Evolutionary conservation across 139 green algal genomes (phyloP).

Genomic region (Chlamydomonas sphaeroides): DNA sequence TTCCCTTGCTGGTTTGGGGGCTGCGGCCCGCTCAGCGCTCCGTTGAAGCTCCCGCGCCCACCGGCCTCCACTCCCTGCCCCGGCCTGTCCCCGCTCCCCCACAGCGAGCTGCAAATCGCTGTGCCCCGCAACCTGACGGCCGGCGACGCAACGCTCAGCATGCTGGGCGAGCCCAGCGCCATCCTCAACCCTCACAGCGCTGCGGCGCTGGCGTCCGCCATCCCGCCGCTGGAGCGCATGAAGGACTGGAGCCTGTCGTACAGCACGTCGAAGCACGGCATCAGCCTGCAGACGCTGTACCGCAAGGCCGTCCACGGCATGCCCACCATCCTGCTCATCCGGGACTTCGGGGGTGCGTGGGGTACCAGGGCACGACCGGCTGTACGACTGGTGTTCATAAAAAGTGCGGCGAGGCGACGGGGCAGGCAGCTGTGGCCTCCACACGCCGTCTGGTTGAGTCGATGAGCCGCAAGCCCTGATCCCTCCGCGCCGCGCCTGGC

Average conservation of each 20-base stretch:
- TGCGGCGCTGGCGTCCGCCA: slow-evolving; percentile 29
- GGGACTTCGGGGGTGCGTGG: slow-evolving; percentile 50
- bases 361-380: no score
- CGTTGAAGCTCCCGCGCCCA: no score
- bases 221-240: slow-evolving; percentile 47
- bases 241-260: slow-evolving; percentile 47
- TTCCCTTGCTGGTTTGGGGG: no score
- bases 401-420: no score
- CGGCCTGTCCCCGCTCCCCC: not conserved
- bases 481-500: no score
- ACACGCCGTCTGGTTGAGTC: no score
- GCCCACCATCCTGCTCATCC: slow-evolving; percentile 56
- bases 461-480: no score
- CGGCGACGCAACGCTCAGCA: slow-evolving; percentile 1
- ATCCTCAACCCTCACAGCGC: slow-evolving; percentile 5
- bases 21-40: no score
- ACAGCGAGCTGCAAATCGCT: slow-evolving; percentile 21
- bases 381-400: no score
- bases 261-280: slow-evolving; percentile 60
- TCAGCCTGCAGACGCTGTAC: slow-evolving; percentile 80
- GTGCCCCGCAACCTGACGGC: slow-evolving; percentile 27
- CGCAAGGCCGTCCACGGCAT: slow-evolving; percentile 15
- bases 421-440: no score
- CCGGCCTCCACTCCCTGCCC: no score
- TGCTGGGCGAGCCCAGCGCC: slow-evolving; percentile 19